phyloP scores from a whole-genome alignment of 192 early-diverging fungal genomes.

The Haplosporangium gracile region DNA sequence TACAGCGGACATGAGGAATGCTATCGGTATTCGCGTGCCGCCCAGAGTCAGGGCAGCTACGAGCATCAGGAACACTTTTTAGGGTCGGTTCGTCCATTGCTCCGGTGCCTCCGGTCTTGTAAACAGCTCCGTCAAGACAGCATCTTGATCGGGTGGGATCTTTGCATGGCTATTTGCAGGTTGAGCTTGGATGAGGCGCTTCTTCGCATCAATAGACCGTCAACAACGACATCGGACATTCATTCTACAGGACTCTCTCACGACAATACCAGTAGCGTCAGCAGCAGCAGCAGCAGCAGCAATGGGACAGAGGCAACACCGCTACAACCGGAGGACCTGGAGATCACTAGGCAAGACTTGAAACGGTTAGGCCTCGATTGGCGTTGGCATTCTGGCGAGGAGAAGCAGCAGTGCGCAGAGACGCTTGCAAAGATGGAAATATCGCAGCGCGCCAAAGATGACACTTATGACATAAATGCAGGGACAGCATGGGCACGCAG shows the following conservation, averaged over 20 bases:
- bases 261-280: background rate
- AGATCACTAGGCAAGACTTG: background rate
- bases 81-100: background rate
- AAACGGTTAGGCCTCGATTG: background rate
- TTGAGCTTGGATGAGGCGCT: background rate
- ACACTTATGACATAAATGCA: background rate
- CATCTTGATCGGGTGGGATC: background rate
- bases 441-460: background rate
- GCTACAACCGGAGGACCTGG: background rate
- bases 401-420: background rate
- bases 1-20: background rate
- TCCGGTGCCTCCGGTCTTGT: background rate
- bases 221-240: background rate
- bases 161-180: background rate
- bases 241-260: background rate
- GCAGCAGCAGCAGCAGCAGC: background rate
- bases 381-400: background rate
- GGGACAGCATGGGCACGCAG: background rate
- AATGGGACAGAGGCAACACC: background rate
- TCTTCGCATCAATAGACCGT: background rate
- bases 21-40: background rate
- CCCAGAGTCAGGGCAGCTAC: background rate
- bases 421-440: background rate
- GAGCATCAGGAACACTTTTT: background rate
- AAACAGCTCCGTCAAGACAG: background rate